Conservation (phyloP, 148 eudicot species). For the Vaccinium corymbosum region DNA sequence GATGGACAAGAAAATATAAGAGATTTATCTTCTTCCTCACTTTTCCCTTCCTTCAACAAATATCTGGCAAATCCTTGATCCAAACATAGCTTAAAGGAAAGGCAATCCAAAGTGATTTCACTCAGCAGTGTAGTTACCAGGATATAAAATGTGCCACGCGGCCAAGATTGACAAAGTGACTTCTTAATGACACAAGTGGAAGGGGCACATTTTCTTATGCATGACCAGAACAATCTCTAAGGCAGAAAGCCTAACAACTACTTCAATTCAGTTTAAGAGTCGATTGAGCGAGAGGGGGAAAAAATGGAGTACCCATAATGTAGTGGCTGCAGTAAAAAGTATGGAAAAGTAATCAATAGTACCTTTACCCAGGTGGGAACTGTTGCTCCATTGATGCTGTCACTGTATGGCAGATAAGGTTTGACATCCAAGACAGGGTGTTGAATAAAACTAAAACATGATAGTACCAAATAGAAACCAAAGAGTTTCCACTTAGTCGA, state of each 20-base stretch:
- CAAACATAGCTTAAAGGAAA: not conserved
- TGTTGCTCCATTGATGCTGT: conserved; percentile 61
- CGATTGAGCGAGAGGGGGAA: too few relatives aligned
- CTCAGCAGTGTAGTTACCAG: not conserved
- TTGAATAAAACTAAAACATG: not conserved
- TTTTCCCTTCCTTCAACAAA: not conserved
- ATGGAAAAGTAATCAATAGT: not conserved
- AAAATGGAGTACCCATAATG: too few relatives aligned
- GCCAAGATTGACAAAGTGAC: not conserved
- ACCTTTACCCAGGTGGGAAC: conserved; percentile 94
- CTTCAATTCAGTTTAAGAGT: not conserved
- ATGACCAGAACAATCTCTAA: not conserved
- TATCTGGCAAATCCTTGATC: not conserved
- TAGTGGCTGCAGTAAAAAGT: too few relatives aligned
- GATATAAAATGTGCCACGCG: not conserved
- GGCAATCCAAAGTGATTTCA: not conserved
- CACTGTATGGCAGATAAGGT: conserved; percentile 93
- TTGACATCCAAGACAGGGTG: conserved; percentile 96
- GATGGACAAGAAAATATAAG: not conserved
- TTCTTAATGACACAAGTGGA: not conserved
- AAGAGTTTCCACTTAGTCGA: not conserved
- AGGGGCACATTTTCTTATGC: not conserved
- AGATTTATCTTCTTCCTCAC: not conserved
- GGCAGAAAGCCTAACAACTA: not conserved
- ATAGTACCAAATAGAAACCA: not conserved